Percentiles rank a stretch among this genome's conserved stretches.
Evolutionary conservation across 176 grass and related monocot genomes (phyloP).

Genomic region (Oryza coarctata): DNA sequence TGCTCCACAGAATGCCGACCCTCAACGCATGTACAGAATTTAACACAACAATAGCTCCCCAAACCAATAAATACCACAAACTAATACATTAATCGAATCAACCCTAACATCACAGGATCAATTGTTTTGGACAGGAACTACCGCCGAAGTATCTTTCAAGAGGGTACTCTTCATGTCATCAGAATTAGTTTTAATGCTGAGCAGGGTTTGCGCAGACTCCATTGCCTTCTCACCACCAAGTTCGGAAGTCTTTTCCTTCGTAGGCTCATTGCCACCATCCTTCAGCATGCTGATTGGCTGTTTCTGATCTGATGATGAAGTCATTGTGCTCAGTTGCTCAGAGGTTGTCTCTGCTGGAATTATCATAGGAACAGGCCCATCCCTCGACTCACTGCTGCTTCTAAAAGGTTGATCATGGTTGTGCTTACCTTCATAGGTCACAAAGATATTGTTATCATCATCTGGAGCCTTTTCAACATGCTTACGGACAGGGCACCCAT

Average conservation of each 20-base stretch:
- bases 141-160: constrained; percentile 60
- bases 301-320: constrained; percentile 28
- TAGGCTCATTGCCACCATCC: constrained; percentile 27
- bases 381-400: constrained; percentile 37
- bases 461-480: constrained; percentile 89
- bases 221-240: constrained; percentile 60
- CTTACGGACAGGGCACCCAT: constrained; percentile 96
- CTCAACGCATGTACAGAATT: constrained; percentile 48
- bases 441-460: constrained; percentile 73
- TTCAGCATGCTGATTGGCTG: constrained; percentile 34
- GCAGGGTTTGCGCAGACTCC: constrained; percentile 66
- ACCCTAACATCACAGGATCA: constrained; percentile 42
- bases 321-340: constrained; percentile 35
- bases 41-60: constrained; percentile 39
- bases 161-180: constrained; percentile 61
- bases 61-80: constrained; percentile 46
- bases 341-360: constrained; percentile 17
- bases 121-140: constrained; percentile 68
- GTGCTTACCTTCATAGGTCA: constrained; percentile 98
- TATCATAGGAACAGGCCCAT: constrained; percentile 33
- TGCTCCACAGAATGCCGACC: constrained; percentile 31
- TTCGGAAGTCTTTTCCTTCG: constrained; percentile 38
- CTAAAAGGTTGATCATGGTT: constrained; percentile 69
- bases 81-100: constrained; percentile 44
- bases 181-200: constrained; percentile 64